phyloP scores from a whole-genome alignment of 805 yeast genomes.

The Nematodospora valgi region DNA sequence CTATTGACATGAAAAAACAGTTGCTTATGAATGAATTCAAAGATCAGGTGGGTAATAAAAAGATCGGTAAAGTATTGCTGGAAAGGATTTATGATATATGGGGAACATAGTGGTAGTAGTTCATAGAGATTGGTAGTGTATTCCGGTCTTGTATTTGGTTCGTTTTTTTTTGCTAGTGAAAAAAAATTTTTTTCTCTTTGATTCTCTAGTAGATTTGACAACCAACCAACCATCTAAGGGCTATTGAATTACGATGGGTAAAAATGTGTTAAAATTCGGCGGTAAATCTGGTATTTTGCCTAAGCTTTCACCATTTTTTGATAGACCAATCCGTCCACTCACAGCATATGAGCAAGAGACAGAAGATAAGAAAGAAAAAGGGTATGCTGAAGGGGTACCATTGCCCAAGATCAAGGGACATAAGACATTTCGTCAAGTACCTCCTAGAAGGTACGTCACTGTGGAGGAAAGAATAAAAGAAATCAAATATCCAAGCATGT shows the following conservation, averaged over 20 bases:
- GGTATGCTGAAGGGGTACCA: slow-evolving; percentile 69
- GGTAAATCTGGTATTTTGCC: slow-evolving; percentile 85
- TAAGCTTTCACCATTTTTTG: slow-evolving; percentile 68
- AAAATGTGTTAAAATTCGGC: slow-evolving; percentile 48
- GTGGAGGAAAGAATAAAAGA: slow-evolving; percentile 57
- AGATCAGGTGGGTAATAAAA: slow-evolving; percentile 48
- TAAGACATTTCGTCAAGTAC: slow-evolving; percentile 49
- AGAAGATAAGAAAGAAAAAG: slow-evolving; percentile 46
- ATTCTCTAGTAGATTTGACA: background rate
- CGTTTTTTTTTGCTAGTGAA: background rate
- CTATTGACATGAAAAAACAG: slow-evolving; percentile 25
- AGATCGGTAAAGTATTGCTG: slow-evolving; percentile 50
- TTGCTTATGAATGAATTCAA: slow-evolving; percentile 29
- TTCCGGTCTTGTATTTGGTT: background rate
- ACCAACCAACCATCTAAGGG: slow-evolving; percentile 1
- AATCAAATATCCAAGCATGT: slow-evolving; percentile 28
- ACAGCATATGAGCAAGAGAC: slow-evolving; percentile 41
- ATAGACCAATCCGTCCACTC: slow-evolving; percentile 56
- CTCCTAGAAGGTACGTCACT: slow-evolving; percentile 49
- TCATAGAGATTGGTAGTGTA: slow-evolving; percentile 1
- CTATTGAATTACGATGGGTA: slow-evolving; percentile 39
- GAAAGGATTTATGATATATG: slow-evolving; percentile 53
- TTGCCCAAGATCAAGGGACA: slow-evolving; percentile 56
- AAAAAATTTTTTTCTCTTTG: slow-evolving; percentile 1
- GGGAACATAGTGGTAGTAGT: slow-evolving; percentile 36